Conservation (phyloP, 2,329 filamentous ascomycete genomes). For the Lecanicillium sp. region DNA sequence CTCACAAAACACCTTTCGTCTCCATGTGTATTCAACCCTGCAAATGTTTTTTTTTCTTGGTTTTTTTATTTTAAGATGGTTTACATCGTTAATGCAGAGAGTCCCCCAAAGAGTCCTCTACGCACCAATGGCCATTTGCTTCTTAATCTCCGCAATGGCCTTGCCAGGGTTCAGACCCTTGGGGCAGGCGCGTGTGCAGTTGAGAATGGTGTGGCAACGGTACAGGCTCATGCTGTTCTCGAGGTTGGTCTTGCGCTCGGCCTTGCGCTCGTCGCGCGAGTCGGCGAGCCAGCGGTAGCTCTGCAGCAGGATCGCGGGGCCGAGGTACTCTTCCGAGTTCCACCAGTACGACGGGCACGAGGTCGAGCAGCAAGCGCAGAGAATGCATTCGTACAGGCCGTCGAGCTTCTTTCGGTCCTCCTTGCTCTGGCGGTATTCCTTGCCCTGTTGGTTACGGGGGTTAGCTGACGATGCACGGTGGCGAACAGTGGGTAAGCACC, state of each 20-base stretch:
- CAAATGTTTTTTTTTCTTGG: too few relatives aligned
- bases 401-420: constrained; percentile 94
- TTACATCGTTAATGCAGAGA: too few relatives aligned
- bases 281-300: constrained; percentile 97
- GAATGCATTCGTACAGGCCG: constrained; percentile 97
- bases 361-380: constrained; percentile 98
- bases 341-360: constrained; percentile 99
- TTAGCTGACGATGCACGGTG: not conserved
- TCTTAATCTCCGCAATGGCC: constrained; percentile 98
- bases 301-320: constrained; percentile 91
- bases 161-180: constrained; percentile 96
- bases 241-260: constrained; percentile 79
- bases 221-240: constrained; percentile 99
- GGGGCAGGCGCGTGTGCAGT: constrained; percentile 95
- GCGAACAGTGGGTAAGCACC: not conserved
- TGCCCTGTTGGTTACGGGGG: constrained; percentile 50
- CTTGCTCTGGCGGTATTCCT: constrained; percentile 84
- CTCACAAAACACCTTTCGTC: too few relatives aligned
- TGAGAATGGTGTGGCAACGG: constrained; percentile 98
- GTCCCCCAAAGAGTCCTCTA: too few relatives aligned
- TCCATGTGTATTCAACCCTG: too few relatives aligned
- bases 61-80: too few relatives aligned
- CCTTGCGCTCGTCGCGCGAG: constrained; percentile 83
- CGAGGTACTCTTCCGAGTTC: constrained; percentile 98
- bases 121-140: constrained; percentile 65